phyloP scores from a whole-genome alignment of 2,329 filamentous ascomycete species.

The Zymoseptoria ardabiliae region DNA sequence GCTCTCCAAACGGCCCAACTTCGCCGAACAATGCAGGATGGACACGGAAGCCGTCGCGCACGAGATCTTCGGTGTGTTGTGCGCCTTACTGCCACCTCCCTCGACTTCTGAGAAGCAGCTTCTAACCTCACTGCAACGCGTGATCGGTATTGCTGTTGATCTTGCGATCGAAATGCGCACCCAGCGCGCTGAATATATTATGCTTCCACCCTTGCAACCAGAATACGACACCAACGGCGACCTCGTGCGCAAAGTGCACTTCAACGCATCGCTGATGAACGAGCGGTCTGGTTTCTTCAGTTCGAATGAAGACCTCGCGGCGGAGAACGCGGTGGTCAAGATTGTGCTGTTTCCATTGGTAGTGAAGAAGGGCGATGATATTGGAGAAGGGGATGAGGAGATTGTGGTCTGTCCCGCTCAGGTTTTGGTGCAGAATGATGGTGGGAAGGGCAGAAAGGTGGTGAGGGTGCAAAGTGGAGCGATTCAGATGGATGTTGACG shows the following conservation, averaged over 20 bases:
- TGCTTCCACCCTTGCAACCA: conserved; percentile 89
- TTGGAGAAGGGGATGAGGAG: conserved; percentile 81
- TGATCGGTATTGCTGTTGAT: conserved; percentile 81
- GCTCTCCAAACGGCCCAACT: conserved; percentile 71
- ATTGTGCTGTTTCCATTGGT: conserved; percentile 94
- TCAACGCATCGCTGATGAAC: conserved; percentile 93
- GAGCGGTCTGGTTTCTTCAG: conserved; percentile 67
- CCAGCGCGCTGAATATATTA: conserved; percentile 94
- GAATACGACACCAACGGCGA: conserved; percentile 94
- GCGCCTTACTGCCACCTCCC: conserved; percentile 79
- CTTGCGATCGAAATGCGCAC: conserved; percentile 96
- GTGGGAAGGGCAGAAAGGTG: conserved; percentile 37
- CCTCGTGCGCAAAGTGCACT: conserved; percentile 75
- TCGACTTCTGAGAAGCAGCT: conserved; percentile 73
- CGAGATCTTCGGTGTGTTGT: conserved; percentile 78
- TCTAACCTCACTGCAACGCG: conserved; percentile 73
- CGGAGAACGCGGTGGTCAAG: conserved; percentile 68
- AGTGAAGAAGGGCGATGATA: conserved; percentile 89
- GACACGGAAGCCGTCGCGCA: conserved; percentile 96
- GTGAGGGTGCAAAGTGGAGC: conserved; percentile 44
- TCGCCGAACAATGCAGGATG: conserved; percentile 71
- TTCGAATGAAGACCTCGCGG: conserved; percentile 75
- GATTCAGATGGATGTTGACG: conserved; percentile 38
- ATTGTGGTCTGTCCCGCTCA: conserved; percentile 93
- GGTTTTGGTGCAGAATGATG: conserved; percentile 59